Percentiles rank a stretch among this genome's conserved stretches.
These are phyloP conservation scores for Baorangia bicolor DNA, from an alignment of 768 basidiomycete genomes.

Conservation along the genomic window DNA sequence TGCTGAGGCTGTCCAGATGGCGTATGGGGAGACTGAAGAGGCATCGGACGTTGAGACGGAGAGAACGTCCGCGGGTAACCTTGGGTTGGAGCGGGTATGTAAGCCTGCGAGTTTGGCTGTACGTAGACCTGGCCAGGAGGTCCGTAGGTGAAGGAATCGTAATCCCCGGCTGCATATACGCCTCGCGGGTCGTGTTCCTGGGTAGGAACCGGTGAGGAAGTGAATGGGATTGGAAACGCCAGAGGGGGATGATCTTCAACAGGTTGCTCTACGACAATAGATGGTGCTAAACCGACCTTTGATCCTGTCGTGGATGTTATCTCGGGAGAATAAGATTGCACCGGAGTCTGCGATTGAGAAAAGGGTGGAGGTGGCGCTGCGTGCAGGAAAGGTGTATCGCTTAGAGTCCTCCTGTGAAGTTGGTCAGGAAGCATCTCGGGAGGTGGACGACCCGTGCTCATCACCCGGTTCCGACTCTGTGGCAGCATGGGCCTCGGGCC, in stretches of 20 bases:
- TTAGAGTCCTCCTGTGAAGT: conserved; percentile 7
- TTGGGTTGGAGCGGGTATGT: conserved; percentile 3
- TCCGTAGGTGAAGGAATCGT: conserved; percentile 1
- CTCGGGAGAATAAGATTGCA: conserved; percentile 7
- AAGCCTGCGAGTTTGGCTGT: conserved; percentile 12
- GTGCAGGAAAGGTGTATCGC: conserved; percentile 16
- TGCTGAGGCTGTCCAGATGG: conserved; percentile 16
- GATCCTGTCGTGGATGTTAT: background rate
- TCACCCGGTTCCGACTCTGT: conserved; percentile 13
- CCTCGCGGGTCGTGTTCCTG: background rate
- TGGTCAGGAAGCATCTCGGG: conserved; percentile 8
- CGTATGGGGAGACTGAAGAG: conserved; percentile 10
- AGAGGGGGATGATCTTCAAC: background rate
- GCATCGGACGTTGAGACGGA: conserved; percentile 4
- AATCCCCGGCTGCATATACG: background rate
- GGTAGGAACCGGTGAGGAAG: background rate
- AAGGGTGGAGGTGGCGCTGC: conserved; percentile 1
- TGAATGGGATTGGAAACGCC: conserved; percentile 6
- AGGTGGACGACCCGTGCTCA: conserved; percentile 7
- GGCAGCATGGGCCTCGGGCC: conserved; percentile 20
- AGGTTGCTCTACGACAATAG: conserved; percentile 19
- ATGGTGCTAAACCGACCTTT: conserved; percentile 8
- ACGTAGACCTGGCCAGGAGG: conserved; percentile 7
- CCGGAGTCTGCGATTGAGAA: conserved; percentile 6
- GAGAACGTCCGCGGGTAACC: conserved; percentile 5